Evolutionary conservation across 495 filamentous ascomycete genomes (phyloP).

Genomic region (Penicillium nucicola): DNA sequence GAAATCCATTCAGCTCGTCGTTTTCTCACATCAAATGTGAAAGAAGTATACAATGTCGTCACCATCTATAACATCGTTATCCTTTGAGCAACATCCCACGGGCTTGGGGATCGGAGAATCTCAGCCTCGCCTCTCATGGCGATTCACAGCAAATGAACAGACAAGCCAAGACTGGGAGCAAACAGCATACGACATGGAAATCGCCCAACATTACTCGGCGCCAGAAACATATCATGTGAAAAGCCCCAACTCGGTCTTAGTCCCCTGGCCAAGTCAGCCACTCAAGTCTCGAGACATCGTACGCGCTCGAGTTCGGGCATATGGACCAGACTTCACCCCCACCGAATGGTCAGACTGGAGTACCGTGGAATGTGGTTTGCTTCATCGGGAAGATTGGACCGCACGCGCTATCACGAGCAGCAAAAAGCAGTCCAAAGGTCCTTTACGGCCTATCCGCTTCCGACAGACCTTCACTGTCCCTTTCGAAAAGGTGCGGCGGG

Average conservation of each 20-base stretch:
- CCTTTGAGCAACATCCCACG: slow-evolving; percentile 32
- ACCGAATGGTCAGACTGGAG: slow-evolving; percentile 37
- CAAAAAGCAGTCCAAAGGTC: slow-evolving; percentile 9
- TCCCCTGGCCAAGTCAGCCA: slow-evolving; percentile 48
- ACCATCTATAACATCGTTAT: slow-evolving; percentile 11
- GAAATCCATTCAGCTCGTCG: not conserved
- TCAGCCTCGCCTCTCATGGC: slow-evolving; percentile 35
- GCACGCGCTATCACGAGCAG: slow-evolving; percentile 30
- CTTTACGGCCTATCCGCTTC: slow-evolving; percentile 27
- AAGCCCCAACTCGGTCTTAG: slow-evolving; percentile 36
- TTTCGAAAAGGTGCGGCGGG: slow-evolving; percentile 6
- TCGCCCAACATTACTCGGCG: slow-evolving; percentile 4
- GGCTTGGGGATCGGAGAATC: slow-evolving; percentile 27
- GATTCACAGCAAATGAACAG: slow-evolving; percentile 13
- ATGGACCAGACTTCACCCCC: slow-evolving; percentile 13
- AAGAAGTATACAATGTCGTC: not conserved
- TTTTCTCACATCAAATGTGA: not conserved
- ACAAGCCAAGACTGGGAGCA: slow-evolving; percentile 31
- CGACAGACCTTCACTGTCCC: slow-evolving; percentile 24
- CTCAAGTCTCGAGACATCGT: slow-evolving; percentile 40
- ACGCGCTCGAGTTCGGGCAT: slow-evolving; percentile 35
- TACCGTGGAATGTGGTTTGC: slow-evolving; percentile 37
- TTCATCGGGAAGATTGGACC: slow-evolving; percentile 36
- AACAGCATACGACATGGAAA: slow-evolving; percentile 34
- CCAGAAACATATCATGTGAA: slow-evolving; percentile 11